phyloP scores from a whole-genome alignment of 495 filamentous ascomycete genomes.

The Penicillium roqueforti region DNA sequence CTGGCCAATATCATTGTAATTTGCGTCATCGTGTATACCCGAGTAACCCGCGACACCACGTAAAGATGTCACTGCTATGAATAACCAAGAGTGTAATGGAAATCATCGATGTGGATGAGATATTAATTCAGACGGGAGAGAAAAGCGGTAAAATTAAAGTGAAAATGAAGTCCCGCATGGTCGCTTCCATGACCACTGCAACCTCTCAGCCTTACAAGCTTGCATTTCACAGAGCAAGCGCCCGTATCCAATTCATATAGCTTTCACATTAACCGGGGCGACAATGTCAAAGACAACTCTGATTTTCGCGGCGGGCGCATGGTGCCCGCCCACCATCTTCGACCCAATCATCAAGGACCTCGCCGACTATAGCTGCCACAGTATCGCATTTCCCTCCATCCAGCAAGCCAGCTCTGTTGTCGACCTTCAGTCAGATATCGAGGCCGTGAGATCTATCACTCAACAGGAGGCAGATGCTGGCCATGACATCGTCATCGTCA shows the following conservation, averaged over 20 bases:
- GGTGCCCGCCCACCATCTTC: constrained; percentile 35
- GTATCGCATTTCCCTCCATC: constrained; percentile 32
- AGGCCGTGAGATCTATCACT: constrained; percentile 23
- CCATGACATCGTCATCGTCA: constrained; percentile 35
- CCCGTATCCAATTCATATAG: neutral
- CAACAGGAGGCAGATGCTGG: constrained; percentile 25
- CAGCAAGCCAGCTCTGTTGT: constrained; percentile 22
- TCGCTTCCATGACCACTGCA: neutral
- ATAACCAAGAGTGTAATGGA: neutral
- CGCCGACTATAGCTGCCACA: constrained; percentile 23
- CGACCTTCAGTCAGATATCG: constrained; percentile 32
- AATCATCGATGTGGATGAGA: neutral
- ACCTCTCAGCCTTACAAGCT: constrained; percentile 1
- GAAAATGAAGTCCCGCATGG: neutral
- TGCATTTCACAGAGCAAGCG: neutral
- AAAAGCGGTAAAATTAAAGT: neutral
- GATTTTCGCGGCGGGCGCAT: constrained; percentile 36
- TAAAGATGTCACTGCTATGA: neutral
- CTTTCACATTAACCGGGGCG: neutral
- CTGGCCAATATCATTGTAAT: neutral
- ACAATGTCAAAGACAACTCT: constrained; percentile 31
- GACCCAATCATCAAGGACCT: constrained; percentile 25
- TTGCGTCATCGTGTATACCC: neutral
- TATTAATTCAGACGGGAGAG: neutral
- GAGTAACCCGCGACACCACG: neutral